Base-by-base conservation (phyloP, 169 alveolate species). In the Plasmodium billcollinsi region DNA sequence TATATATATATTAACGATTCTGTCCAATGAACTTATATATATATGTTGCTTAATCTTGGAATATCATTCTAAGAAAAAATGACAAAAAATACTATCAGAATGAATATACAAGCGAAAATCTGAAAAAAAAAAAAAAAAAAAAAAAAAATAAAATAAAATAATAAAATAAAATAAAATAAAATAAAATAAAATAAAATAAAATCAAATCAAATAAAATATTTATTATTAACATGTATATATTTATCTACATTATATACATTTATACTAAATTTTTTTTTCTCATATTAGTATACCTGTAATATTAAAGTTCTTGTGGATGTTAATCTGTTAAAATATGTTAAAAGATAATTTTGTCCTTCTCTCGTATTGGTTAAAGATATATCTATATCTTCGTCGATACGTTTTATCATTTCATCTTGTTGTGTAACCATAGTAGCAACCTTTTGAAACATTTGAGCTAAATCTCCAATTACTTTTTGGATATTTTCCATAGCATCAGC, bases 321-420 rank as follows among this genome's bases (percentile, higher is more conserved):
- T 9, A 59, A 9, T 11, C 71, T 65, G 21, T 75, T 85, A 5
- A 73, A 89, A 65, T 71, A 65, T 3, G 78, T 50, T 24, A 74
- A 63, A 47, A 86, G 88, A 15, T 59, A 67, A 59, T 66, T 26
- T 63, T 29, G 66, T 54, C 96, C 96, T 73, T 93, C 80, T 70
- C 63, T 88, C 9, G 93, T 91, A 66, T 94, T 94, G 39, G 52
- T 59, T 24, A 94, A 80, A 4, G 96, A 94, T 26, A 69, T 65
- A 33, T 89, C 96, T 15, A 94, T 89, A 73, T 94, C 96, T 21
- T 88, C 93, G 58, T 94, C 96, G 39, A 94, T 94, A 62, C 96
- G 90, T 73, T 90, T 88, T 24, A 94, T 94, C 96, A 94, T 94
- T 54, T 92, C 94, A 63, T 94, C 96, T 92, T 94, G 96, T 63